Evolutionary conservation across 768 basidiomycete species (phyloP).

Genomic region (Suillus subalutaceus): DNA sequence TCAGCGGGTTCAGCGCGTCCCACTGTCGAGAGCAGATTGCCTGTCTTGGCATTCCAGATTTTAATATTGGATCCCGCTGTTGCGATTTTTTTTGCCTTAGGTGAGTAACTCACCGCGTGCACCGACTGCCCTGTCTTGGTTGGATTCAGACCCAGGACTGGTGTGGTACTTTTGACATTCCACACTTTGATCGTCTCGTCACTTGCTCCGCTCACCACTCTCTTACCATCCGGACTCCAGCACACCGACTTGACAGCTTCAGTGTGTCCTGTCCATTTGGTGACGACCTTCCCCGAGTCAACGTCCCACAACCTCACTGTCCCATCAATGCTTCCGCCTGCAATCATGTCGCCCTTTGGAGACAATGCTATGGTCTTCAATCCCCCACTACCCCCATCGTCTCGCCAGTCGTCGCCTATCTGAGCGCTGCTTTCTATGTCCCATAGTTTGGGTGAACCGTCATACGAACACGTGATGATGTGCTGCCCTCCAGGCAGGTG

Average conservation of each 20-base stretch:
- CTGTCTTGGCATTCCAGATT: constrained; percentile 32
- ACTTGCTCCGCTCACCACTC: neutral
- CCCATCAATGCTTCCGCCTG: constrained; percentile 24
- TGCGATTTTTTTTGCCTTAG: constrained; percentile 27
- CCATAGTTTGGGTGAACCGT: neutral
- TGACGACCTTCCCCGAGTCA: constrained; percentile 20
- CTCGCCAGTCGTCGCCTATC: neutral
- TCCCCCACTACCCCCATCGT: neutral
- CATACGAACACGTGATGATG: neutral
- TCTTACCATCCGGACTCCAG: constrained; percentile 17
- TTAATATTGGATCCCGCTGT: constrained; percentile 31
- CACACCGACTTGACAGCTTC: constrained; percentile 28
- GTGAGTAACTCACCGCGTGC: constrained; percentile 28
- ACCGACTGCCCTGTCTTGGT: constrained; percentile 22
- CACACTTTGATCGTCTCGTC: neutral
- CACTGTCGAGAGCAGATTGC: constrained; percentile 15
- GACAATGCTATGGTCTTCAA: constrained; percentile 30
- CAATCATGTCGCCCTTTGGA: constrained; percentile 25
- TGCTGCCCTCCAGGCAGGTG: neutral
- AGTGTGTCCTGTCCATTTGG: constrained; percentile 21
- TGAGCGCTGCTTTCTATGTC: neutral
- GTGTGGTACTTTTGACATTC: neutral
- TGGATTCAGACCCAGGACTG: constrained; percentile 12
- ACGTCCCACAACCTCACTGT: constrained; percentile 27
- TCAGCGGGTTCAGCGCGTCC: neutral